Evolutionary conservation across 2,329 filamentous ascomycete genomes (phyloP).

Genomic region (Monilinia fructigena): DNA sequence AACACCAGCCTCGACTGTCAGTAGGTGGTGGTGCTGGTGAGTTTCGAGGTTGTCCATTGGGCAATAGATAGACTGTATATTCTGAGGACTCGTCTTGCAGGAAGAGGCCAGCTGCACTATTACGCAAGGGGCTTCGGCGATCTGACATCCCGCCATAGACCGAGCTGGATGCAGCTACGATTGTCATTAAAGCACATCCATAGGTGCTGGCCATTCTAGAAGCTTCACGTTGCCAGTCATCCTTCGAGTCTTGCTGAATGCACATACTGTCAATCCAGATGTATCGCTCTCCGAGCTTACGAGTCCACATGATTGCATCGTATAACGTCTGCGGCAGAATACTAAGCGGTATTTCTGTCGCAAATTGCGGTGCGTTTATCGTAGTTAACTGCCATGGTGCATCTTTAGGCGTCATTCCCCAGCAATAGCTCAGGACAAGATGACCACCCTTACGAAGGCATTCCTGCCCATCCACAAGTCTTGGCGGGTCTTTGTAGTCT

Average conservation of each 20-base stretch:
- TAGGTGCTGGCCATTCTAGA: background rate
- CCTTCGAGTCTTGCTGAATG: background rate
- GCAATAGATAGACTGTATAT: background rate
- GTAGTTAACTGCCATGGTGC: background rate
- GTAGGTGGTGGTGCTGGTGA: background rate
- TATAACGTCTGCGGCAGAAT: background rate
- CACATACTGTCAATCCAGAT: conserved; percentile 9
- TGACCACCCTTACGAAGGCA: background rate
- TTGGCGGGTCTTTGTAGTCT: background rate
- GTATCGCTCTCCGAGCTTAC: background rate
- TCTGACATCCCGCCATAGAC: background rate
- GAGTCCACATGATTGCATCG: conserved; percentile 4
- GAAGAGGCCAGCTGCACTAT: background rate
- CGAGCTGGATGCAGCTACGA: background rate
- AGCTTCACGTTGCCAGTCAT: background rate
- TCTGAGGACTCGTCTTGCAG: background rate
- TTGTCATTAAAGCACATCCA: background rate
- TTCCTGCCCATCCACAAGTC: background rate
- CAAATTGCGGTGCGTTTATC: background rate
- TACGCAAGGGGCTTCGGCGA: background rate
- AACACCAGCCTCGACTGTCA: background rate
- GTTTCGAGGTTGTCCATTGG: background rate
- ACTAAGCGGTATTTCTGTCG: background rate
- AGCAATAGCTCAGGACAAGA: background rate
- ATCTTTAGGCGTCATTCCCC: background rate